Evolutionary conservation across 2,329 filamentous ascomycete species (phyloP).

Genomic region (Botrytis deweyae): DNA sequence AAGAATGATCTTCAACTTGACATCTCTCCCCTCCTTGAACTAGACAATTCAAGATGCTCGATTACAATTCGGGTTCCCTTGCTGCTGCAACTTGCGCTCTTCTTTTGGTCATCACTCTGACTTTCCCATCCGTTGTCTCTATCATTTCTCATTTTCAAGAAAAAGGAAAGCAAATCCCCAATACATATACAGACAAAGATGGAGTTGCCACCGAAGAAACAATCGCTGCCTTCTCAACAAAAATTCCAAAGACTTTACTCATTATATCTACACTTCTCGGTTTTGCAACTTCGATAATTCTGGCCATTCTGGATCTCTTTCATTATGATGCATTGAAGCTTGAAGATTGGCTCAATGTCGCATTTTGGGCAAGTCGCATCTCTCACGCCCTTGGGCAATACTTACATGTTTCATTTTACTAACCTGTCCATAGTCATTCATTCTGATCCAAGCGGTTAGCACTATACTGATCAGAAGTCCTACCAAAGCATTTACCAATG

Average conservation of each 20-base stretch:
- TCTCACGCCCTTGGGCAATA: constrained; percentile 28
- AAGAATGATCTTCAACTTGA: constrained; percentile 9
- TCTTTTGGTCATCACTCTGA: constrained; percentile 41
- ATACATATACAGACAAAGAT: constrained; percentile 67
- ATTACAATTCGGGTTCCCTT: constrained; percentile 45
- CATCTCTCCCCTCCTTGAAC: neutral
- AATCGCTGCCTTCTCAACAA: constrained; percentile 60
- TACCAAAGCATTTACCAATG: constrained; percentile 54
- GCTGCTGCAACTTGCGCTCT: constrained; percentile 37
- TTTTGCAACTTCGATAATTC: constrained; percentile 54
- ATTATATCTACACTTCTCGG: constrained; percentile 55
- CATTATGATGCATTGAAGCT: constrained; percentile 45
- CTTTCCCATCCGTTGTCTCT: constrained; percentile 42
- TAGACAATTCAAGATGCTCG: constrained; percentile 49
- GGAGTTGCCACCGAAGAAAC: constrained; percentile 66
- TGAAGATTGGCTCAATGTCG: constrained; percentile 60
- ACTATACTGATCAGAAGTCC: constrained; percentile 51
- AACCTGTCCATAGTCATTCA: constrained; percentile 45
- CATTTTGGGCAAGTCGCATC: constrained; percentile 59
- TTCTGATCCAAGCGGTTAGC: constrained; percentile 52
- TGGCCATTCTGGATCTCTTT: constrained; percentile 54
- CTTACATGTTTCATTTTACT: constrained; percentile 22
- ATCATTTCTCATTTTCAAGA: constrained; percentile 40
- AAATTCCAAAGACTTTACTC: constrained; percentile 54
- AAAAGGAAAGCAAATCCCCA: constrained; percentile 36